Evolutionary conservation across 441 rosid species (phyloP), one percentile per base, ranked within the genome.

Genomic region (Daphne laureola): DNA sequence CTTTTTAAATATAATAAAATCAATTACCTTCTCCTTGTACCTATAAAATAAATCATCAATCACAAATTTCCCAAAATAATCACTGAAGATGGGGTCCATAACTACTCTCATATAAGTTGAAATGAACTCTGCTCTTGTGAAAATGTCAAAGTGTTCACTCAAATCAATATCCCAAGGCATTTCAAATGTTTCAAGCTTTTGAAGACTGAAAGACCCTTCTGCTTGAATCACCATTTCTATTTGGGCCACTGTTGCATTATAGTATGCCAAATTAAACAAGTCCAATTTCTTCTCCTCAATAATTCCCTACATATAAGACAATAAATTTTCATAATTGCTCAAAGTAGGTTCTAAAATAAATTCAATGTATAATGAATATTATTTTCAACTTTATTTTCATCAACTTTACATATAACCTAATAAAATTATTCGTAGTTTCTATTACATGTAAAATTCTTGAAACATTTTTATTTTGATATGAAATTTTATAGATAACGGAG

Each of bases 141-240:
- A 8, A 50, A 42, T 27, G 38, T 48, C 36, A 0, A 1, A 46
- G 15, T 56, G 8, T 1, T 17, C 18, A 0, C 13, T 13, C 6
- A 12, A 12, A 11, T 35, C 45, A 41, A 13, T 12, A 38, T 49
- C 48, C 45, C 27, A 42, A 27, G 53, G 48, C 41, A 57, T 12
- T n/a, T 47, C 59, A 7, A 53, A 44, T 14, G 21, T 51, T 49
- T 72, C 57, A 4, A 65, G 31, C 27, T 43, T 23, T n/a, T 59
- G 21, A 4, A 74, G 54, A 12, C 26, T 31, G 27, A 78, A 78
- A 0, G 78, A 78, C 0, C 74, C 73, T 27, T 74, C 72, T 0
- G 43, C 61, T 15, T 26, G 7, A 9, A 78, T 47, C 0, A 51
- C 59, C 46, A 31, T 41, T 16, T 9, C 41, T n/a, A n/a, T n/a